phyloP scores from a whole-genome alignment of 306 rosid species.

The Cicer chorassanicum region DNA sequence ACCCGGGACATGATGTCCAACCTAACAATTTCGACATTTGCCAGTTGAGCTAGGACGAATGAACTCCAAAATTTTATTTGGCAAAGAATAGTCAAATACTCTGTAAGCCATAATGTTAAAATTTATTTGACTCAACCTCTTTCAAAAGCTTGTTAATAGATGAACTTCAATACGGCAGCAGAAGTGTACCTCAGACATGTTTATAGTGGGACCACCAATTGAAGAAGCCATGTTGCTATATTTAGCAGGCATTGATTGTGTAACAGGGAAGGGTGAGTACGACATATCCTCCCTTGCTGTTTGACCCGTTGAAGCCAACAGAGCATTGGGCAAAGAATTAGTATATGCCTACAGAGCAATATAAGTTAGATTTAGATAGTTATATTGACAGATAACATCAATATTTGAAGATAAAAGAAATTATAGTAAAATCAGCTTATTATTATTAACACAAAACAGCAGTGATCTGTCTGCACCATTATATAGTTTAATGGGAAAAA shows the following conservation, averaged over 20 bases:
- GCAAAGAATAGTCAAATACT: conserved; percentile 9
- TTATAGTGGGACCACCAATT: conserved; percentile 75
- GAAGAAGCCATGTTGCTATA: conserved; percentile 84
- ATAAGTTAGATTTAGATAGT: conserved; percentile 30
- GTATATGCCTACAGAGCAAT: conserved; percentile 70
- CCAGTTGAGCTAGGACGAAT: too few species aligned
- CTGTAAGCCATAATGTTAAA: background rate
- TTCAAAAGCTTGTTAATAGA: conserved; percentile 22
- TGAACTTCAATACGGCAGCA: conserved; percentile 21
- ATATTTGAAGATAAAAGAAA: conserved; percentile 17
- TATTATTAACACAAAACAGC: background rate
- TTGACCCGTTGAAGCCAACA: conserved; percentile 82
- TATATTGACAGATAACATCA: background rate
- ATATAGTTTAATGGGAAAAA: conserved; percentile 1
- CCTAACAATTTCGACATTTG: too few species aligned
- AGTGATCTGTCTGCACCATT: conserved; percentile 12
- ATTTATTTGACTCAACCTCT: conserved; percentile 1
- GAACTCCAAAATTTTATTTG: background rate
- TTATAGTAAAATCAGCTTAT: conserved; percentile 1
- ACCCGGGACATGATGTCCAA: too few species aligned
- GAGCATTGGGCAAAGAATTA: conserved; percentile 80
- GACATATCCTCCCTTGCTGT: conserved; percentile 84
- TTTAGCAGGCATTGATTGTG: conserved; percentile 81
- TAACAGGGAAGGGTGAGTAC: conserved; percentile 85
- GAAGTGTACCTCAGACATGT: conserved; percentile 85